Percentiles rank a stretch among this genome's conserved stretches.
These are phyloP conservation scores for Nadsonia starkeyi-henricii DNA, from an alignment of 1,139 yeast genomes.

Conservation along the genomic window DNA sequence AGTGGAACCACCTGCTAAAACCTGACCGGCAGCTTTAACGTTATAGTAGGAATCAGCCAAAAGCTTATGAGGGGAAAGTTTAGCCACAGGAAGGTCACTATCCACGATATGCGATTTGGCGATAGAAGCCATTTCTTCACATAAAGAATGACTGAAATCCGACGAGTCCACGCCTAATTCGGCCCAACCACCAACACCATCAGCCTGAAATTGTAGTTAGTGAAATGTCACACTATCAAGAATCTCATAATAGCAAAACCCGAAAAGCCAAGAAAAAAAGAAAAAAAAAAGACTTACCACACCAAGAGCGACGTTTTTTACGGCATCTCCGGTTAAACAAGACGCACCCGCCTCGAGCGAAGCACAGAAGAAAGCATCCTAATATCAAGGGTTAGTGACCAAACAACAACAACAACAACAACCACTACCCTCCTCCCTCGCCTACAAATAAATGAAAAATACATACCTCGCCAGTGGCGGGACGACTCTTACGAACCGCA, in stretches of 20 bases:
- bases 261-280: neutral
- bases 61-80: conserved; percentile 34
- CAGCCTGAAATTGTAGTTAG: conserved; percentile 32
- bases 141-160: conserved; percentile 23
- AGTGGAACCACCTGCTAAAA: conserved; percentile 91
- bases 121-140: conserved; percentile 19
- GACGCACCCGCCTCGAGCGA: neutral
- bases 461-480: too few relatives aligned
- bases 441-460: too few relatives aligned
- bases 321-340: neutral
- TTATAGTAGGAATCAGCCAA: conserved; percentile 41
- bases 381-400: neutral
- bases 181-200: conserved; percentile 97
- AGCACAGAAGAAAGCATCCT: neutral
- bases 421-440: too few relatives aligned
- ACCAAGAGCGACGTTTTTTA: neutral
- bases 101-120: neutral
- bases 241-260: too few relatives aligned
- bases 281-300: neutral
- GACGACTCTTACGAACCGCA: neutral
- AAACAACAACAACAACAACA: too few relatives aligned
- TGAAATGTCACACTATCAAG: too few relatives aligned
- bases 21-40: conserved; percentile 41
- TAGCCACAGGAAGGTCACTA: conserved; percentile 1
- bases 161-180: conserved; percentile 80